Conservation (phyloP, 202 grass and related monocot species). For the Musa balbisiana region DNA sequence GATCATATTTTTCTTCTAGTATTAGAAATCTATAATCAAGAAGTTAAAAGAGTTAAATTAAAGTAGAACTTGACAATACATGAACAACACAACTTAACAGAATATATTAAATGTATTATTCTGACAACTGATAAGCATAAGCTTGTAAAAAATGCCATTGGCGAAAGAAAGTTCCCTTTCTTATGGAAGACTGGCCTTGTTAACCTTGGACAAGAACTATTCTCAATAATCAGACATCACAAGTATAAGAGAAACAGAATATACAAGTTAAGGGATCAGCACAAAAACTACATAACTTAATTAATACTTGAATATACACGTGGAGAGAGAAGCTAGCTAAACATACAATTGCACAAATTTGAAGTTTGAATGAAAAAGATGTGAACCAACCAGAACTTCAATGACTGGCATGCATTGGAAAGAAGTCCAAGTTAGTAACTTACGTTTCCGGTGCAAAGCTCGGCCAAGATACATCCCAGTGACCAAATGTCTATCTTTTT, state of each 20-base stretch:
- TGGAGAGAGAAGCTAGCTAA: too few relatives aligned
- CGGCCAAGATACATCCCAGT: constrained; percentile 93
- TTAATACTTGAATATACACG: background rate
- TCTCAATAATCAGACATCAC: background rate
- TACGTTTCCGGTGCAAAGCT: constrained; percentile 99
- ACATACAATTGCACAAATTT: background rate
- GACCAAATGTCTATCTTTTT: constrained; percentile 99
- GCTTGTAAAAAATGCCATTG: background rate
- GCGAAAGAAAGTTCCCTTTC: background rate
- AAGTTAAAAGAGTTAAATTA: background rate
- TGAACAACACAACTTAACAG: background rate
- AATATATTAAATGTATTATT: background rate
- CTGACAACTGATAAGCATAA: background rate
- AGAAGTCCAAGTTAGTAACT: constrained; percentile 17
- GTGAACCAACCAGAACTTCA: background rate
- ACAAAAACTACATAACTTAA: background rate
- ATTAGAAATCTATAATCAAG: background rate
- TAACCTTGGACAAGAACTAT: background rate
- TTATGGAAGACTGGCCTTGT: background rate
- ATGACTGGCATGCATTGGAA: background rate
- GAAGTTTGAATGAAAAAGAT: background rate
- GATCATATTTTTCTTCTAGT: background rate
- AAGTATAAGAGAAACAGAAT: background rate
- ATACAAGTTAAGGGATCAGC: background rate
- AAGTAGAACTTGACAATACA: background rate